These are phyloP conservation scores for Neotropicomus parvogracilis DNA, from an alignment of 1,284 basidiomycete genomes.

Conservation along the genomic window DNA sequence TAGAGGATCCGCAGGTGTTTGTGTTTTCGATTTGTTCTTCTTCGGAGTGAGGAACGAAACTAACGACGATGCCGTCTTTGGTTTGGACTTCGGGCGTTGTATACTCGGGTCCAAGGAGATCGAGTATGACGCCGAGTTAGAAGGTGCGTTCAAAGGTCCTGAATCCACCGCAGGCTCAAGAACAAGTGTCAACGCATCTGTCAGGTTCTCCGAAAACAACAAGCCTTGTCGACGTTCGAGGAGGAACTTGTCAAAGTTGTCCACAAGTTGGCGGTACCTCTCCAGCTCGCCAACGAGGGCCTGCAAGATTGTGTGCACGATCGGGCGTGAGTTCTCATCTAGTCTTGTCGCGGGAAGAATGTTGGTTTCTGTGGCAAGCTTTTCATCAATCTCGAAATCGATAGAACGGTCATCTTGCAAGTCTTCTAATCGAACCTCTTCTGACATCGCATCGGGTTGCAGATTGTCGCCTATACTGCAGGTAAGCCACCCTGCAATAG, in stretches of 20 bases:
- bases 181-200: slow-evolving; percentile 78
- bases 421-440: slow-evolving; percentile 29
- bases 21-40: slow-evolving; percentile 48
- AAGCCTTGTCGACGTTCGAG: slow-evolving; percentile 85
- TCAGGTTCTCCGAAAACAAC: slow-evolving; percentile 89
- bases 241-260: slow-evolving; percentile 82
- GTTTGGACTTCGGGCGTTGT: slow-evolving; percentile 46
- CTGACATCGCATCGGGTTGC: slow-evolving; percentile 21
- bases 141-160: slow-evolving; percentile 20
- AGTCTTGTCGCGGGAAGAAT: slow-evolving; percentile 61
- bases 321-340: slow-evolving; percentile 69
- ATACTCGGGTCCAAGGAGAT: slow-evolving; percentile 25
- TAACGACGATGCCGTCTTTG: slow-evolving; percentile 59
- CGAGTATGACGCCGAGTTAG: slow-evolving; percentile 25
- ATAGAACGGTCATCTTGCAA: slow-evolving; percentile 73
- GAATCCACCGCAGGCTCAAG: slow-evolving; percentile 57
- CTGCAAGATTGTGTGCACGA: slow-evolving; percentile 76
- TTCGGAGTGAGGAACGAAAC: slow-evolving; percentile 78
- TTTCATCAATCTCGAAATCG: slow-evolving; percentile 68
- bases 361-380: slow-evolving; percentile 55
- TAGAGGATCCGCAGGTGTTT: slow-evolving; percentile 38
- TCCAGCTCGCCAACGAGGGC: slow-evolving; percentile 77
- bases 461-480: slow-evolving; percentile 47
- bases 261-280: slow-evolving; percentile 68
- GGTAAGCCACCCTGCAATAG: slow-evolving; percentile 85